Evolutionary conservation across 1,284 basidiomycete genomes (phyloP).

Genomic region (Apiotrichum porosum): DNA sequence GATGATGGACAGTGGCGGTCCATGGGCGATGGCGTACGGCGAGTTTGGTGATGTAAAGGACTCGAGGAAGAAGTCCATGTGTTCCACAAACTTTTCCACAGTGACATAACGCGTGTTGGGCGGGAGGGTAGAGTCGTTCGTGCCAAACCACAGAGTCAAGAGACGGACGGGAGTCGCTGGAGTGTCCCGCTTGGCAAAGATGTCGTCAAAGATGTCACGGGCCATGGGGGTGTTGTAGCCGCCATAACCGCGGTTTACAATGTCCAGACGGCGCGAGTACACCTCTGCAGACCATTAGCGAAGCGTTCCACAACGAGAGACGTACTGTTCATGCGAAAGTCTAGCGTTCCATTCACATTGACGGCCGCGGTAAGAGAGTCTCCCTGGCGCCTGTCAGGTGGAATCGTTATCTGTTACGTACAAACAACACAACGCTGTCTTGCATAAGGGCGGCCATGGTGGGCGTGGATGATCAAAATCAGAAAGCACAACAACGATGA

Average conservation of each 20-base stretch:
- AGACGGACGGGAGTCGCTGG: constrained; percentile 19
- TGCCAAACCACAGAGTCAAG: constrained; percentile 39
- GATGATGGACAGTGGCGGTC: constrained; percentile 52
- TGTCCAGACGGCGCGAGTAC: constrained; percentile 33
- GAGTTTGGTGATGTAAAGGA: constrained; percentile 19
- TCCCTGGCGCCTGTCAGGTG: constrained; percentile 8
- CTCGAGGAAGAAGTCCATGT: constrained; percentile 23
- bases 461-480: too few species aligned
- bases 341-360: too few species aligned
- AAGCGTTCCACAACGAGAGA: background rate
- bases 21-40: constrained; percentile 20
- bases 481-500: too few species aligned
- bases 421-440: constrained; percentile 26
- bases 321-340: constrained; percentile 19
- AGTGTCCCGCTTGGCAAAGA: constrained; percentile 33
- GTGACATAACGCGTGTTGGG: constrained; percentile 13
- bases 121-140: constrained; percentile 22
- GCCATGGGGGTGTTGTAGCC: constrained; percentile 33
- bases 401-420: background rate
- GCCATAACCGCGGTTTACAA: constrained; percentile 36
- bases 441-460: constrained; percentile 27
- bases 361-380: constrained; percentile 18
- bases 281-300: constrained; percentile 26
- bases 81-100: constrained; percentile 18
- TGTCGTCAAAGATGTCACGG: constrained; percentile 20